A percentile compares a stretch with the other conserved stretches of the same genome.
These are phyloP conservation scores for Tricholoma sp. DNA, from an alignment of 768 basidiomycete genomes.

Conservation along the genomic window DNA sequence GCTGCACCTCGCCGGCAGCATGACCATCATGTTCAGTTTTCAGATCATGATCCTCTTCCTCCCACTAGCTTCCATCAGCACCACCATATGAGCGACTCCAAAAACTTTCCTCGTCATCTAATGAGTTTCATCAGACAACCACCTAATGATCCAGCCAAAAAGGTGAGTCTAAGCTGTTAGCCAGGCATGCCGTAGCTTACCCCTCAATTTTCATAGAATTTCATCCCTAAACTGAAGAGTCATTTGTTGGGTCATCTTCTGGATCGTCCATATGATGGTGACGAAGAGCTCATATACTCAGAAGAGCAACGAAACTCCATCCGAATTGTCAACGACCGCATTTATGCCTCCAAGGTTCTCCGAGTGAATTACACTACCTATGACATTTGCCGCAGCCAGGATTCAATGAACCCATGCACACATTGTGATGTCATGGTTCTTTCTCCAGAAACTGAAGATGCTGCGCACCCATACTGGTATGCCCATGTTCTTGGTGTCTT, in stretches of 20 bases:
- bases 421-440: no score
- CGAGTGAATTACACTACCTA: no score
- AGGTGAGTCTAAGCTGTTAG: background rate
- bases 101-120: no score
- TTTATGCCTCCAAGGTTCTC: background rate
- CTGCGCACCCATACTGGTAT: no score
- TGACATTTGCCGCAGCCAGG: no score
- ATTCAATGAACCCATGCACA: no score
- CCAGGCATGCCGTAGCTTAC: background rate
- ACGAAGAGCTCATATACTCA: background rate
- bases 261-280: background rate
- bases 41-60: no score
- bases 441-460: no score
- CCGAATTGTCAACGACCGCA: background rate
- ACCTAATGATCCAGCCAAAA: background rate
- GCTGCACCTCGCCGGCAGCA: background rate
- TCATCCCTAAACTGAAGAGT: background rate
- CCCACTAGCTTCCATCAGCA: no score
- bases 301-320: background rate
- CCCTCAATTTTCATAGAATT: background rate
- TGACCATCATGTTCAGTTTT: background rate
- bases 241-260: background rate
- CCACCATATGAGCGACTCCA: no score
- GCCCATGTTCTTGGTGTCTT: no score
- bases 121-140: background rate